Percentiles rank a stretch among this genome's conserved stretches.
phyloP scores from a whole-genome alignment of 106 monocot species.

The Allium fistulosum region DNA sequence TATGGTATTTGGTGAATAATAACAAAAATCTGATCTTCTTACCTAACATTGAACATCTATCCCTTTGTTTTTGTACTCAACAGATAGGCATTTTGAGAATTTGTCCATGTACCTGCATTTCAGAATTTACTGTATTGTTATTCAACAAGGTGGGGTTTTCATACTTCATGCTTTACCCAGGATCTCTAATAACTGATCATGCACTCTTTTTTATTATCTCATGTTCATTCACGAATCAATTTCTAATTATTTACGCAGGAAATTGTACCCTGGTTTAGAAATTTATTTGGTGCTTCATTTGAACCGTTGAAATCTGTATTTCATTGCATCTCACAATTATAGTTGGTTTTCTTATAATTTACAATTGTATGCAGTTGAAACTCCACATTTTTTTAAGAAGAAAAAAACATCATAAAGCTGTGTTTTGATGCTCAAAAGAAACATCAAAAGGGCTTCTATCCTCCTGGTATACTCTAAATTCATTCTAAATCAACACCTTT shows the following conservation, averaged over 20 bases:
- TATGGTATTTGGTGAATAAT: background rate
- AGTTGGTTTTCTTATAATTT: background rate
- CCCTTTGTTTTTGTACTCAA: conserved; percentile 1
- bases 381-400: background rate
- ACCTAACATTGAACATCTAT: background rate
- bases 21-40: background rate
- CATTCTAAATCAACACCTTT: background rate
- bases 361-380: background rate
- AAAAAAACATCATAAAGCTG: background rate
- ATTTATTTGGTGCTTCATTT: background rate
- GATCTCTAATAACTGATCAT: background rate
- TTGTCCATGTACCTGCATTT: background rate
- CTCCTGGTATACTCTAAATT: background rate
- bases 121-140: background rate
- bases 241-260: background rate
- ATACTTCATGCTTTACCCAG: background rate
- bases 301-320: background rate
- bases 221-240: background rate
- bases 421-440: background rate
- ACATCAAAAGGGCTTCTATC: background rate
- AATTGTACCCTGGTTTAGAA: background rate
- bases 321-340: background rate
- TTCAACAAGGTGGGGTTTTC: background rate
- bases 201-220: background rate
- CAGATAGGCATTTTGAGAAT: background rate